Percentiles rank a stretch among this genome's conserved stretches.
Evolutionary conservation across 1,139 yeast genomes (phyloP).

Genomic region (Taphrina confusa): DNA sequence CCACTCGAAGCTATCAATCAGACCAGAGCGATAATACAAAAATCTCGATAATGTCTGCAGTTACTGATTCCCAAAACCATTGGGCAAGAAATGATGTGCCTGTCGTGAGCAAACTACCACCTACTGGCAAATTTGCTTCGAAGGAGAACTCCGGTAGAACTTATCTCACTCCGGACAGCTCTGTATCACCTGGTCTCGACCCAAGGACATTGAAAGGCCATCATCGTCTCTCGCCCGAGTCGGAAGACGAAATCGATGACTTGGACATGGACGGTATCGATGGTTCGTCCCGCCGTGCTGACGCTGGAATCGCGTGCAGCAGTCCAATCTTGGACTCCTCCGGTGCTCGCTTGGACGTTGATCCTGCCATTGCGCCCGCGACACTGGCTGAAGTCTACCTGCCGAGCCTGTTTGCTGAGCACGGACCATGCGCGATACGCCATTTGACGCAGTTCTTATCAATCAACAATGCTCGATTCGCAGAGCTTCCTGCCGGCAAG

Average conservation of each 20-base stretch:
- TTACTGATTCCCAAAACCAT: too few species aligned
- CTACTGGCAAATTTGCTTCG: not conserved
- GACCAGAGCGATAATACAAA: too few species aligned
- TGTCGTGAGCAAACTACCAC: not conserved
- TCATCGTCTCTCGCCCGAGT: constrained; percentile 1
- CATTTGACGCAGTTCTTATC: constrained; percentile 81
- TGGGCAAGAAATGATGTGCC: too few species aligned
- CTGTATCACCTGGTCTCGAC: constrained; percentile 19
- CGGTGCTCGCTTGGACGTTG: constrained; percentile 1
- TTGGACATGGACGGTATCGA: constrained; percentile 31
- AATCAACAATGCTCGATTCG: constrained; percentile 75
- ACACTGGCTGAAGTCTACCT: constrained; percentile 24
- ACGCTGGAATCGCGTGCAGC: not conserved
- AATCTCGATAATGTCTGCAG: too few species aligned
- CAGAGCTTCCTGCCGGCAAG: constrained; percentile 75
- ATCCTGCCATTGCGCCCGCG: constrained; percentile 22
- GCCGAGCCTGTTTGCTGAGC: constrained; percentile 42
- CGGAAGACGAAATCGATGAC: constrained; percentile 30
- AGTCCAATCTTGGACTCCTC: constrained; percentile 1
- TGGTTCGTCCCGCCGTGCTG: not conserved
- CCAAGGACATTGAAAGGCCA: not conserved
- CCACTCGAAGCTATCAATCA: too few species aligned
- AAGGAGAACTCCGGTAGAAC: not conserved
- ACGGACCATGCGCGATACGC: constrained; percentile 89
- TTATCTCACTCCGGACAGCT: constrained; percentile 27